phyloP scores from a whole-genome alignment of 768 basidiomycete genomes.

The Leucogyrophana mollusca region DNA sequence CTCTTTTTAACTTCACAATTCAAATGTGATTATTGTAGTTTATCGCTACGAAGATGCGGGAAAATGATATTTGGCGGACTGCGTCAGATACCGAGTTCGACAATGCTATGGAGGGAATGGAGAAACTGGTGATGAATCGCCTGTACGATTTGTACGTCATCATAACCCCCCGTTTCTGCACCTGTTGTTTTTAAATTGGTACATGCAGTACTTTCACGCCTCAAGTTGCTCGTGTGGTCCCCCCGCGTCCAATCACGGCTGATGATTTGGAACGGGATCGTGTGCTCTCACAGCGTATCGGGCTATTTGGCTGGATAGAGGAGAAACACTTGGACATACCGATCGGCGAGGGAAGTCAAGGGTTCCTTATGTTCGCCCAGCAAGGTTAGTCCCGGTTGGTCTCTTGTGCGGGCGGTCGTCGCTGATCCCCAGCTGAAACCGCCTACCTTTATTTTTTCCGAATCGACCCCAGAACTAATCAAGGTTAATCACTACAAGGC shows the following conservation, averaged over 20 bases:
- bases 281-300: constrained; percentile 85
- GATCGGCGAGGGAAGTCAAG: constrained; percentile 66
- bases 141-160: constrained; percentile 86
- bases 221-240: constrained; percentile 61
- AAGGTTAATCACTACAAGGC: constrained; percentile 99
- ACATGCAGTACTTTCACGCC: constrained; percentile 85
- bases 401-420: too few species aligned
- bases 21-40: constrained; percentile 51
- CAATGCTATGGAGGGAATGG: constrained; percentile 97
- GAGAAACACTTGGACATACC: constrained; percentile 91
- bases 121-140: constrained; percentile 99
- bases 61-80: constrained; percentile 79
- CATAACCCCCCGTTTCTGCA: constrained; percentile 1
- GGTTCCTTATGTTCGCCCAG: constrained; percentile 86
- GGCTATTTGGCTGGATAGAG: constrained; percentile 87
- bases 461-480: constrained; percentile 62
- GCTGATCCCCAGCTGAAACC: background rate
- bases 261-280: constrained; percentile 98
- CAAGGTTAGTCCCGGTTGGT: constrained; percentile 64
- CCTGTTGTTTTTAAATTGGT: background rate
- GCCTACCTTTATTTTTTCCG: background rate
- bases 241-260: constrained; percentile 77
- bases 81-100: constrained; percentile 85
- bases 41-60: constrained; percentile 85
- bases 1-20: background rate